phyloP scores from a whole-genome alignment of 2,329 filamentous ascomycete genomes.

The Nemania bipapillata region DNA sequence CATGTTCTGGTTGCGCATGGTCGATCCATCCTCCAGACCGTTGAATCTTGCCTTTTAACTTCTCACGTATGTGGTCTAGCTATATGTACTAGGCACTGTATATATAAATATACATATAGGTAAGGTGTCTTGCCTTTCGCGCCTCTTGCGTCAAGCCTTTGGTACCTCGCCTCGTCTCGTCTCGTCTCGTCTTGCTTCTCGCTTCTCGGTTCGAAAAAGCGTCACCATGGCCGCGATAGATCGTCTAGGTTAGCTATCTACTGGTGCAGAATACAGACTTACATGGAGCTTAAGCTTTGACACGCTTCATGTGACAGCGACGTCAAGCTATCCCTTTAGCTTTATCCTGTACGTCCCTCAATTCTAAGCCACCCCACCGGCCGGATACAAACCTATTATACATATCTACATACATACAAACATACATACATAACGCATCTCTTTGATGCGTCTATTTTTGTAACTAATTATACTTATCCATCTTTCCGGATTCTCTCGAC shows the following conservation, averaged over 20 bases:
- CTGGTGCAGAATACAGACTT: too few relatives aligned
- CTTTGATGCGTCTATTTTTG: conserved; percentile 20
- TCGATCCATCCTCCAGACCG: not conserved
- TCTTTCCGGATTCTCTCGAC: conserved; percentile 1
- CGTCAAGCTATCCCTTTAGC: not conserved
- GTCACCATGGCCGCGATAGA: conserved; percentile 1
- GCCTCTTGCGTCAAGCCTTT: conserved; percentile 12
- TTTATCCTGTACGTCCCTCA: not conserved
- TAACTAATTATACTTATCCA: conserved; percentile 14
- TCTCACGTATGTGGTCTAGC: not conserved
- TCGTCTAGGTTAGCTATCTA: not conserved
- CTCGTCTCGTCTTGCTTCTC: too few relatives aligned
- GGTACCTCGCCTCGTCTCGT: conserved; percentile 10
- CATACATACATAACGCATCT: not conserved
- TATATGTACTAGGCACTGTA: not conserved
- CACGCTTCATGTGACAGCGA: conserved; percentile 7
- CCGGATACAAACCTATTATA: not conserved
- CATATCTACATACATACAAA: too few relatives aligned
- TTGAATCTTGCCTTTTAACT: conserved; percentile 4
- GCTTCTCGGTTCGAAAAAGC: not conserved
- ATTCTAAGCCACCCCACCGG: conserved; percentile 5
- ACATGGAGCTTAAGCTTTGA: conserved; percentile 4
- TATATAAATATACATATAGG: conserved; percentile 1
- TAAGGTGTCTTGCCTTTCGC: not conserved
- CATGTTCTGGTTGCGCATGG: conserved; percentile 1